phyloP scores from a whole-genome alignment of 345 rosid species.

The Salix exigua region DNA sequence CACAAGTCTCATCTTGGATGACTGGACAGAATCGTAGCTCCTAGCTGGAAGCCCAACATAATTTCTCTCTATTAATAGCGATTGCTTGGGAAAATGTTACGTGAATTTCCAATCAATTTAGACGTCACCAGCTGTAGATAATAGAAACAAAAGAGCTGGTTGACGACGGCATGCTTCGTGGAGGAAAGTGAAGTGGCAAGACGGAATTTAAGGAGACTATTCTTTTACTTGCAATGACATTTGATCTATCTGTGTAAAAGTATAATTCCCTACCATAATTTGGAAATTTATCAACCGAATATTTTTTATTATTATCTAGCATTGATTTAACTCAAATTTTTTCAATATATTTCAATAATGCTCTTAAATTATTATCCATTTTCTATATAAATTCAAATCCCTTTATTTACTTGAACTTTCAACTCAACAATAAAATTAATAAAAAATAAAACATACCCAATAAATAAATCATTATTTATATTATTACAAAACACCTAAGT shows the following conservation, averaged over 20 bases:
- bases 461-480: no score
- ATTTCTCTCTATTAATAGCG: neutral
- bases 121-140: neutral
- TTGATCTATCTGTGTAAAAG: neutral
- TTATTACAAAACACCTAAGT: no score
- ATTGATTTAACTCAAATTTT: no score
- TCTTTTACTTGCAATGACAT: neutral
- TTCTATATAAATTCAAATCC: no score
- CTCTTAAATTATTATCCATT: no score
- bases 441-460: no score
- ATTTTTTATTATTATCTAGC: no score
- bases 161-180: neutral
- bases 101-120: neutral
- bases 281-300: no score
- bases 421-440: no score
- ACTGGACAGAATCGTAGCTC: neutral
- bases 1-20: no score
- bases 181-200: neutral
- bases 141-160: neutral
- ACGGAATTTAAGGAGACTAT: neutral
- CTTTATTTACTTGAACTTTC: no score
- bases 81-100: neutral
- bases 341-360: no score
- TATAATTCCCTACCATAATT: neutral
- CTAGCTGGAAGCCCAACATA: neutral